Conservation (phyloP, 495 filamentous ascomycete genomes). For the Aspergillus sclerotiicarbonarius region DNA sequence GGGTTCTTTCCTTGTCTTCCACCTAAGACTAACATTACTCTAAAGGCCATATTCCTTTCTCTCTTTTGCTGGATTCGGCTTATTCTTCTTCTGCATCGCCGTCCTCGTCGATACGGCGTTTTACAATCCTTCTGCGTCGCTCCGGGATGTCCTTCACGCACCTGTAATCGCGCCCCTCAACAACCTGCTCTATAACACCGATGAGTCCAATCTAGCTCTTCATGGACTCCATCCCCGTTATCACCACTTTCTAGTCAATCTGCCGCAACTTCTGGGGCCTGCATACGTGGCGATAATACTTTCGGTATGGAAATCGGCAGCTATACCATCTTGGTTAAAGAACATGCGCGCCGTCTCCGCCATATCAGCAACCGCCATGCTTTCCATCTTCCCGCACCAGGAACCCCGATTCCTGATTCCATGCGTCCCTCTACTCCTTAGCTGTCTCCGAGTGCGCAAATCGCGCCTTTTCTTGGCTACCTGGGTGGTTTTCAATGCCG, state of each 20-base stretch:
- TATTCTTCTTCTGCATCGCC: slow-evolving; percentile 65
- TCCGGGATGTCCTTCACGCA: slow-evolving; percentile 48
- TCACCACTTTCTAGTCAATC: slow-evolving; percentile 81
- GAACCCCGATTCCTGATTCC: slow-evolving; percentile 93
- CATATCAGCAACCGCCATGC: slow-evolving; percentile 71
- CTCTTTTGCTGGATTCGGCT: slow-evolving; percentile 56
- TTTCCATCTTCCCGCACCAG: slow-evolving; percentile 88
- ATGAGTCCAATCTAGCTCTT: slow-evolving; percentile 71
- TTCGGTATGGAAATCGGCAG: slow-evolving; percentile 52
- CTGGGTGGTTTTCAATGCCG: slow-evolving; percentile 83
- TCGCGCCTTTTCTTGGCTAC: slow-evolving; percentile 58
- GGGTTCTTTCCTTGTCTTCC: slow-evolving; percentile 1
- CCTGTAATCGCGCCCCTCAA: slow-evolving; percentile 88
- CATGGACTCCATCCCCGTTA: slow-evolving; percentile 93
- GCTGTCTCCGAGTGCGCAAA: slow-evolving; percentile 70
- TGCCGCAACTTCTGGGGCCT: slow-evolving; percentile 89
- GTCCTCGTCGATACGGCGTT: slow-evolving; percentile 81
- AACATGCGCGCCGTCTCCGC: slow-evolving; percentile 62
- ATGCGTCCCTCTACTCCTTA: slow-evolving; percentile 81
- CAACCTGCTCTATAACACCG: slow-evolving; percentile 84
- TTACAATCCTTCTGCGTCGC: slow-evolving; percentile 59
- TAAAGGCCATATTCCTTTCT: slow-evolving; percentile 67
- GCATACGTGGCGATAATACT: slow-evolving; percentile 65
- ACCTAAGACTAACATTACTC: slow-evolving; percentile 15
- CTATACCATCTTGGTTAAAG: slow-evolving; percentile 49